phyloP scores from a whole-genome alignment of 306 rosid species.

The Rosa persica region DNA sequence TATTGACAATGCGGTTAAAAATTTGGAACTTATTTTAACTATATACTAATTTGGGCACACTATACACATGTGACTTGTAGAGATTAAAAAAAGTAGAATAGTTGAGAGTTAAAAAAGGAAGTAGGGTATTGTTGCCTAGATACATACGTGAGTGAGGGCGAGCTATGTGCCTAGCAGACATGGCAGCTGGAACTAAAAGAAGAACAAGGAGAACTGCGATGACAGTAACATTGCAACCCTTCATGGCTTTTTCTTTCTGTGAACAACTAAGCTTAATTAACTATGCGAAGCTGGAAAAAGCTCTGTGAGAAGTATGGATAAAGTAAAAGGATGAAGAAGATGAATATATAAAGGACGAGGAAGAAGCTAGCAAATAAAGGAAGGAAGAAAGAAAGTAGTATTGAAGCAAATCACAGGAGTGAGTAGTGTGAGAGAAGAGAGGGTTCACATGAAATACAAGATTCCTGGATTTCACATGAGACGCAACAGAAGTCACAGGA shows the following conservation, averaged over 20 bases:
- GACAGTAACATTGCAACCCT: slow-evolving; percentile 18
- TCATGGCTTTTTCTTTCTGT: slow-evolving; percentile 27
- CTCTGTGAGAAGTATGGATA: background rate
- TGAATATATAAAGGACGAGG: slow-evolving; percentile 21
- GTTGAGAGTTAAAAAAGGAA: background rate
- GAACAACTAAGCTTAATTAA: background rate
- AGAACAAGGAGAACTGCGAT: slow-evolving; percentile 27
- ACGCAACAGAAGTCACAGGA: slow-evolving; percentile 52
- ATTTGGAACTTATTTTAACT: too few relatives aligned
- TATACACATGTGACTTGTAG: too few relatives aligned
- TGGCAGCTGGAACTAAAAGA: slow-evolving; percentile 38
- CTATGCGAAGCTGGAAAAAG: background rate
- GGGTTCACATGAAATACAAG: slow-evolving; percentile 63
- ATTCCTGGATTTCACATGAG: slow-evolving; percentile 6
- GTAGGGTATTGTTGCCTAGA: background rate
- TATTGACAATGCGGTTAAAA: too few relatives aligned
- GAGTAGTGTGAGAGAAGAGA: slow-evolving; percentile 17
- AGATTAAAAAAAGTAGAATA: too few relatives aligned
- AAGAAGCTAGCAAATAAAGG: slow-evolving; percentile 9
- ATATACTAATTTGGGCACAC: too few relatives aligned
- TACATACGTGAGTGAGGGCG: slow-evolving; percentile 41
- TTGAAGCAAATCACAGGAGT: slow-evolving; percentile 76
- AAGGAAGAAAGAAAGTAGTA: slow-evolving; percentile 18
- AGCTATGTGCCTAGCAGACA: slow-evolving; percentile 51
- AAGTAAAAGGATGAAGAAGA: slow-evolving; percentile 10